Evolutionary conservation across 2,329 filamentous ascomycete species (phyloP).

Genomic region (Helotiales sp.): DNA sequence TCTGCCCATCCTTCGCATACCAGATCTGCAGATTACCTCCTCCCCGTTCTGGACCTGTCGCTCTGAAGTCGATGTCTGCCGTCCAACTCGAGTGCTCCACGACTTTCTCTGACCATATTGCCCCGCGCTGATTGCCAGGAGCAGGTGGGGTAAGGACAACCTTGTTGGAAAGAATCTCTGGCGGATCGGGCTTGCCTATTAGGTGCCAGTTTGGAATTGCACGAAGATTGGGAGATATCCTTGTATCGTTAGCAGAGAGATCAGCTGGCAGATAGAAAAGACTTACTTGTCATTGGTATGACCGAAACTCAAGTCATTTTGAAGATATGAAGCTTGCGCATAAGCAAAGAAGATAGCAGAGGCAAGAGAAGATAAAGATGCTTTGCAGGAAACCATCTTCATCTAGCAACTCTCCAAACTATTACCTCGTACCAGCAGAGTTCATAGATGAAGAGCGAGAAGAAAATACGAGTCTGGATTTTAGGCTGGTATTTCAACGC

Average conservation of each 20-base stretch:
- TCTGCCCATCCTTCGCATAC: slow-evolving; percentile 72
- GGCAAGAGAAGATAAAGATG: slow-evolving; percentile 27
- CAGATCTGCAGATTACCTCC: slow-evolving; percentile 92
- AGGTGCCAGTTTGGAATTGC: slow-evolving; percentile 34
- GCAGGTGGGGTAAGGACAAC: slow-evolving; percentile 86
- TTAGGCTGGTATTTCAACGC: slow-evolving; percentile 2
- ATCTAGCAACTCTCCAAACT: background rate
- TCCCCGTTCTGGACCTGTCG: slow-evolving; percentile 79
- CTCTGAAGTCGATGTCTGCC: slow-evolving; percentile 83
- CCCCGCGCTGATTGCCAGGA: slow-evolving; percentile 81
- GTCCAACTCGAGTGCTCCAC: slow-evolving; percentile 72
- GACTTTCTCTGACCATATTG: slow-evolving; percentile 72
- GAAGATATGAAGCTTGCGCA: slow-evolving; percentile 34
- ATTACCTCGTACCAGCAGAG: slow-evolving; percentile 6
- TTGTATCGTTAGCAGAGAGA: slow-evolving; percentile 18
- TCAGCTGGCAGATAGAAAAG: background rate
- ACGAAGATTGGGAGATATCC: slow-evolving; percentile 34
- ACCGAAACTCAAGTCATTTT: slow-evolving; percentile 45
- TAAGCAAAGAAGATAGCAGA: slow-evolving; percentile 29
- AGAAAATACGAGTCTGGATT: background rate
- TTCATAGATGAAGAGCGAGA: slow-evolving; percentile 1
- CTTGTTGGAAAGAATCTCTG: slow-evolving; percentile 80
- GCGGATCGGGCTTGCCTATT: slow-evolving; percentile 47
- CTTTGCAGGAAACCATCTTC: slow-evolving; percentile 25
- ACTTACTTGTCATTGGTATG: slow-evolving; percentile 34